These are phyloP conservation scores for Sporothrix pseudoabietina DNA, from an alignment of 2,329 filamentous ascomycete genomes.

Conservation along the genomic window DNA sequence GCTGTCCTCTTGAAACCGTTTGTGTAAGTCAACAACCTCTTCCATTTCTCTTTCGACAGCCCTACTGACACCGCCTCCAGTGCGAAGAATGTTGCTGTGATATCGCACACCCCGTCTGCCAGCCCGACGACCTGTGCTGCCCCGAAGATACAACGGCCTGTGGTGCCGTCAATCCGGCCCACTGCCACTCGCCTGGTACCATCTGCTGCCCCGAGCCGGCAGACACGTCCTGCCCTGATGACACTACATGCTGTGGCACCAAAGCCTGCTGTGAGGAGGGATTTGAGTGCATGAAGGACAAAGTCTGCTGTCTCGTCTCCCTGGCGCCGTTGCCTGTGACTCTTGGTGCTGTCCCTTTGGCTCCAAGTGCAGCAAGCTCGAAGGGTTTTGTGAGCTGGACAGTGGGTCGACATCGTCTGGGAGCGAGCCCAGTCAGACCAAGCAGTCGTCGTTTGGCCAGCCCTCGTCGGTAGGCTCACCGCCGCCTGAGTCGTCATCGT, in stretches of 20 bases:
- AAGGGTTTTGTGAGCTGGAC: constrained; percentile 11
- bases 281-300: neutral
- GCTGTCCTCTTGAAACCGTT: neutral
- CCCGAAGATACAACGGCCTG: neutral
- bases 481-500: neutral
- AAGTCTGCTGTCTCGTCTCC: neutral
- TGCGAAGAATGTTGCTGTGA: neutral
- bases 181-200: neutral
- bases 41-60: no score
- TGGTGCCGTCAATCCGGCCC: neutral
- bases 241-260: neutral
- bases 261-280: constrained; percentile 13
- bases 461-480: neutral
- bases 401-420: neutral
- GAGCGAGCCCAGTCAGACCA: neutral
- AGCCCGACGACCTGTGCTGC: constrained; percentile 5
- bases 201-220: constrained; percentile 19
- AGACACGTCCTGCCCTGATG: neutral
- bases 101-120: neutral
- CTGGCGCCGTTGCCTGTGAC: neutral
- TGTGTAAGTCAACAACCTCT: neutral
- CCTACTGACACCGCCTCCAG: neutral
- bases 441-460: neutral
- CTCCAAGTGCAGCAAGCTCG: neutral
- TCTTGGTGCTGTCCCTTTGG: constrained; percentile 15